Percentiles rank a stretch among this genome's conserved stretches.
These are phyloP conservation scores for Aureobasidium namibiae DNA, from an alignment of 2,329 filamentous ascomycete species.

Conservation along the genomic window DNA sequence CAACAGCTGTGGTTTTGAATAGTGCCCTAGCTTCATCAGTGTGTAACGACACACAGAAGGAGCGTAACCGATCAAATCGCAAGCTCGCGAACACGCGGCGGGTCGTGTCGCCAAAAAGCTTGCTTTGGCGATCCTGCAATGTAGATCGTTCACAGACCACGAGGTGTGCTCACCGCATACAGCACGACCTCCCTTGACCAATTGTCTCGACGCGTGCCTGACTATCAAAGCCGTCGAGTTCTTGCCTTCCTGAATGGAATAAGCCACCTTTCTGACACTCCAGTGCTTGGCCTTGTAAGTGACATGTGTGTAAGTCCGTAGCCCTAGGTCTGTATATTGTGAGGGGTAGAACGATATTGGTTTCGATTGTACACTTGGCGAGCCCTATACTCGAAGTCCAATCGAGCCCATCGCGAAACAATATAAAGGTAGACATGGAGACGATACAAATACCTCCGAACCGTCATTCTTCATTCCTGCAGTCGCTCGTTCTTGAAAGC, in stretches of 20 bases:
- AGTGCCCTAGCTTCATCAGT: no score
- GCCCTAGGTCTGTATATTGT: not conserved
- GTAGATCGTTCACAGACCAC: not conserved
- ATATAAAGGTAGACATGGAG: not conserved
- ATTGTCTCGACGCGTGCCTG: not conserved
- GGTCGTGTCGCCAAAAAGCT: not conserved
- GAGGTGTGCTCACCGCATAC: not conserved
- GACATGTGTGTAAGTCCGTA: not conserved
- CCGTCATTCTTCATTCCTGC: not conserved
- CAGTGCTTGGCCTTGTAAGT: not conserved
- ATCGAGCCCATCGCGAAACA: not conserved
- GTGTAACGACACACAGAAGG: not conserved
- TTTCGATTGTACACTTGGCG: not conserved
- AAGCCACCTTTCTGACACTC: not conserved
- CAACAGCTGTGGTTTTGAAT: no score
- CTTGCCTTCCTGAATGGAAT: not conserved
- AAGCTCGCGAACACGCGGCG: not conserved
- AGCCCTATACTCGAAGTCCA: not conserved
- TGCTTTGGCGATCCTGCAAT: not conserved
- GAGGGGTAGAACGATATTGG: not conserved
- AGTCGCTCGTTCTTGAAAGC: not conserved
- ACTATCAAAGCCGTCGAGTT: not conserved
- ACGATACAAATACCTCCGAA: not conserved
- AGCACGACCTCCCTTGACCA: not conserved
- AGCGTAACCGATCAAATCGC: no score